These are phyloP conservation scores for Verticillium longisporum DNA, from an alignment of 2,329 filamentous ascomycete species.

Conservation along the genomic window DNA sequence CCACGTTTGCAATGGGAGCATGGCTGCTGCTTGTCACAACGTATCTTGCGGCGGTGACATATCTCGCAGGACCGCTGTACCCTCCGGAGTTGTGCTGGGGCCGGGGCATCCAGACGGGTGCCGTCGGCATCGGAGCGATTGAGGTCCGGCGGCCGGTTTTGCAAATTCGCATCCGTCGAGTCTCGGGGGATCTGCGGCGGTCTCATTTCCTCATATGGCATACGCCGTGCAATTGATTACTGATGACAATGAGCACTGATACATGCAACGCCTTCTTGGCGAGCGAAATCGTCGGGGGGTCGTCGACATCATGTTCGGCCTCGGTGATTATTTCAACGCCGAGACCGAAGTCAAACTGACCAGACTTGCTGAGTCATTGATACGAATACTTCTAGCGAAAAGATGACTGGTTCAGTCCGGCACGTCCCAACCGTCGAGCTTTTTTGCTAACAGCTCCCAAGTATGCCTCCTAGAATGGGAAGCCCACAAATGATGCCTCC, in stretches of 20 bases:
- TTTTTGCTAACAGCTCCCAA: background rate
- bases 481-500: background rate
- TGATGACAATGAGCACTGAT: no score
- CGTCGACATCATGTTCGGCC: no score
- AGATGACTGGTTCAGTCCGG: no score
- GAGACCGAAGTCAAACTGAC: no score
- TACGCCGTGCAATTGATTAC: no score
- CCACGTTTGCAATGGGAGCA: conserved; percentile 18
- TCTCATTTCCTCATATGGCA: background rate
- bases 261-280: no score
- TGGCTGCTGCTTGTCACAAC: conserved; percentile 22
- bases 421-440: no score
- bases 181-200: background rate
- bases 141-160: background rate
- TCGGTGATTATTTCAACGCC: no score
- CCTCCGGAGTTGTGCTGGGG: background rate
- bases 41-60: conserved; percentile 23
- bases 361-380: no score
- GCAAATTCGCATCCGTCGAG: background rate
- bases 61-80: conserved; percentile 21
- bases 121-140: background rate
- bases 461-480: background rate
- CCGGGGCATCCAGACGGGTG: background rate
- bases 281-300: no score
- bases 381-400: no score